A percentile compares a stretch with the other conserved stretches of the same genome.
Conservation (phyloP, 805 yeast species). For the Lipomyces japonicus region DNA sequence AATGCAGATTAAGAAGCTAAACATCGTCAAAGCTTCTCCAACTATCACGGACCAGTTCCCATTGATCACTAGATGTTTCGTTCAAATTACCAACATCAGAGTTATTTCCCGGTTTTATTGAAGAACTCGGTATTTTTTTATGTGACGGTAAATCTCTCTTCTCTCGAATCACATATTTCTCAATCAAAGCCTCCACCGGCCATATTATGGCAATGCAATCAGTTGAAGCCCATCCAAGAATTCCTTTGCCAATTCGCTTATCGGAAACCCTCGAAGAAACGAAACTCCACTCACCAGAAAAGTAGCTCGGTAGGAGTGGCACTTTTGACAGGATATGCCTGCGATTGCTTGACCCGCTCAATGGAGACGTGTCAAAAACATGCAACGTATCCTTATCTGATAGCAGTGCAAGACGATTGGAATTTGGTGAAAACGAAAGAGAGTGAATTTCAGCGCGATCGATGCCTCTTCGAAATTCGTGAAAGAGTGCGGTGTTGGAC, state of each 20-base stretch:
- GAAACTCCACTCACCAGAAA: slow-evolving; percentile 84
- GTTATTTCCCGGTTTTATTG: no score
- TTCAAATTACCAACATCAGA: slow-evolving; percentile 26
- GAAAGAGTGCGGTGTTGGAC: slow-evolving; percentile 61
- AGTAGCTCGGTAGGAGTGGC: slow-evolving; percentile 69
- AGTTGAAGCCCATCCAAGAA: slow-evolving; percentile 73
- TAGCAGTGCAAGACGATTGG: slow-evolving; percentile 72
- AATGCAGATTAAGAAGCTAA: not conserved
- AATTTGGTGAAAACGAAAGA: slow-evolving; percentile 77
- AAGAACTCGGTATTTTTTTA: no score
- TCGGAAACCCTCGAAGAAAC: slow-evolving; percentile 58
- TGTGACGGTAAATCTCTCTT: slow-evolving; percentile 34
- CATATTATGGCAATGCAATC: slow-evolving; percentile 71
- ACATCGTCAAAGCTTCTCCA: slow-evolving; percentile 58
- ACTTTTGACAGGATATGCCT: slow-evolving; percentile 62
- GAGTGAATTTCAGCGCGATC: slow-evolving; percentile 80
- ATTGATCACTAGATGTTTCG: slow-evolving; percentile 38
- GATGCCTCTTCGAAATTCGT: slow-evolving; percentile 84
- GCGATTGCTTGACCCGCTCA: slow-evolving; percentile 39
- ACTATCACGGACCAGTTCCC: slow-evolving; percentile 63
- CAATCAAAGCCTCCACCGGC: slow-evolving; percentile 75
- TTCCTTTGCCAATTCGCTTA: slow-evolving; percentile 41
- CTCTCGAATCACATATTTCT: slow-evolving; percentile 70
- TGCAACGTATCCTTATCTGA: slow-evolving; percentile 90
- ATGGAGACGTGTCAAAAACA: slow-evolving; percentile 56